Conservation (phyloP, 169 alveolate species). For the Plasmodium gaboni region DNA sequence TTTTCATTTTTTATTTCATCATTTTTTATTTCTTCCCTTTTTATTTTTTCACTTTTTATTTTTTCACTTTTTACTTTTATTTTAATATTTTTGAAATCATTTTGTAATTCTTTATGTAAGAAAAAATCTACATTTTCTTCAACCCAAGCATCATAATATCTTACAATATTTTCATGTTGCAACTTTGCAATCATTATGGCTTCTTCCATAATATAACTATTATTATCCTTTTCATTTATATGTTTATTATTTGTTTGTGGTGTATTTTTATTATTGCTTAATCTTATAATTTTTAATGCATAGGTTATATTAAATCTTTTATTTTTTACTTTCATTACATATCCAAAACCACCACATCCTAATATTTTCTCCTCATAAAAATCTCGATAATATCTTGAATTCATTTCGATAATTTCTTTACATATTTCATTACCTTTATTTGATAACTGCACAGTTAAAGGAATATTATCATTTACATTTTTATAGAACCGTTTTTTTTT, state of each 20-base stretch:
- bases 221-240: conserved; percentile 71
- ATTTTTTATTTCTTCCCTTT: too few species aligned
- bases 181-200: conserved; percentile 90
- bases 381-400: conserved; percentile 85
- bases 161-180: conserved; percentile 88
- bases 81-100: not conserved
- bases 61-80: not conserved
- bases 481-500: conserved; percentile 38
- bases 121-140: conserved; percentile 83
- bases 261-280: conserved; percentile 9
- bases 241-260: conserved; percentile 61
- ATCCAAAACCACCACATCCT: conserved; percentile 90
- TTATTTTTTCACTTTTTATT: not conserved
- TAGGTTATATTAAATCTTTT: conserved; percentile 82
- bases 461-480: conserved; percentile 62
- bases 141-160: conserved; percentile 91
- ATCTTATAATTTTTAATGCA: conserved; percentile 86
- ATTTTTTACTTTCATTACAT: conserved; percentile 86
- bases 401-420: conserved; percentile 54
- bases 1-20: conserved; percentile 17
- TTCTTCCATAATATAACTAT: conserved; percentile 82
- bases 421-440: conserved; percentile 69
- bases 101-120: conserved; percentile 23
- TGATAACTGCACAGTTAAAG: conserved; percentile 35
- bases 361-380: conserved; percentile 83